A percentile compares a stretch with the other conserved stretches of the same genome.
phyloP scores from a whole-genome alignment of 345 rosid species.

The Psidium guajava region DNA sequence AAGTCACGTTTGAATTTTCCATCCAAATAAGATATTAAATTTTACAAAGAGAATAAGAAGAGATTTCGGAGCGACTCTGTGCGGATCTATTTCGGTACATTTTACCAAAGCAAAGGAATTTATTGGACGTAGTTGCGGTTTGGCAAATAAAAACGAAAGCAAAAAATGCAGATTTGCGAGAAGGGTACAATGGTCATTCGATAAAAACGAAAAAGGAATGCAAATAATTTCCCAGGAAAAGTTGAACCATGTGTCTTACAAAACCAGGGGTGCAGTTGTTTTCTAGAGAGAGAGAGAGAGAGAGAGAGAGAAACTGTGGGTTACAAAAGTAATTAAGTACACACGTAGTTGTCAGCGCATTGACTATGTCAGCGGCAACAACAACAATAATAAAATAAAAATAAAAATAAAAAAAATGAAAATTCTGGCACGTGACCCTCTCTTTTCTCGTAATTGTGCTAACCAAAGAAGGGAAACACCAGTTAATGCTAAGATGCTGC shows the following conservation, averaged over 20 bases:
- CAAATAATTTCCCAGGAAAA: rapidly evolving
- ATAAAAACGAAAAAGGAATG: rapidly evolving
- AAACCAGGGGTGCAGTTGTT: constrained; percentile 30
- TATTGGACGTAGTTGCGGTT: rapidly evolving
- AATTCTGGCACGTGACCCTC: too few species aligned
- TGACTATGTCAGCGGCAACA: not conserved
- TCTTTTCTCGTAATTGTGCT: too few species aligned
- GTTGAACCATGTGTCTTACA: not conserved
- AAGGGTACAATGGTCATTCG: constrained; percentile 9
- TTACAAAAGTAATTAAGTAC: not conserved
- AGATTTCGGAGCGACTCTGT: not conserved
- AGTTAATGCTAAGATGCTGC: too few species aligned
- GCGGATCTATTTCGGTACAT: not conserved
- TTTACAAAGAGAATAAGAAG: not conserved
- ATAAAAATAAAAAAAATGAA: too few species aligned
- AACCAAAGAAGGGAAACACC: too few species aligned
- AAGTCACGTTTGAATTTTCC: not conserved
- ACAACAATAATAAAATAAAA: too few species aligned
- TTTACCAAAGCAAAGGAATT: not conserved
- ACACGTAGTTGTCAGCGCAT: not conserved
- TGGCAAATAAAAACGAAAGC: not conserved
- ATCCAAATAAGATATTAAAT: not conserved
- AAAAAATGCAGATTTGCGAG: not conserved
- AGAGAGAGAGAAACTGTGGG: not conserved
- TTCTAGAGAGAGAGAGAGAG: not conserved